These are phyloP conservation scores for Fusarium odoratissimum DNA, from an alignment of 2,329 filamentous ascomycete genomes.

Conservation along the genomic window DNA sequence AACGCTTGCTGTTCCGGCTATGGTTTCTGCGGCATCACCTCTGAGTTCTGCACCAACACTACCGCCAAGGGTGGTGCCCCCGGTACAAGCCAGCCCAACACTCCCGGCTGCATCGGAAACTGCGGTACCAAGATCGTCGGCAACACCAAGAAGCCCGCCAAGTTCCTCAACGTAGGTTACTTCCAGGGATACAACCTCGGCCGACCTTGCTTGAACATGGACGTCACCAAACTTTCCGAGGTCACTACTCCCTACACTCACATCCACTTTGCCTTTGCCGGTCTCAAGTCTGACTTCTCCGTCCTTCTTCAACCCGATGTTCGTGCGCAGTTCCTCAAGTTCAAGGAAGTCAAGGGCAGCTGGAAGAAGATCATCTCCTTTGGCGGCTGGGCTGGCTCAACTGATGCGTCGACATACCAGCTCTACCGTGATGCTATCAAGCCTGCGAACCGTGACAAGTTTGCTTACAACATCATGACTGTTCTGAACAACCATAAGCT, in stretches of 20 bases:
- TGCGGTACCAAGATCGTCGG: slow-evolving; percentile 49
- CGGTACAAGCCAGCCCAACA: slow-evolving; percentile 42
- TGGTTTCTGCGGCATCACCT: slow-evolving; percentile 59
- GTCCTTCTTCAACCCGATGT: slow-evolving; percentile 36
- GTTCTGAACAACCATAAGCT: slow-evolving; percentile 55
- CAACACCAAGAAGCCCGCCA: slow-evolving; percentile 42
- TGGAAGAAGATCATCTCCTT: slow-evolving; percentile 52
- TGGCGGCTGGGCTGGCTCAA: slow-evolving; percentile 51
- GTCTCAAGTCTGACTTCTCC: slow-evolving; percentile 33
- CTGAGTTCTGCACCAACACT: slow-evolving; percentile 55
- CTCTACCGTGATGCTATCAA: slow-evolving; percentile 47
- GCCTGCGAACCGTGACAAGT: slow-evolving; percentile 51
- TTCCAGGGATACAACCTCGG: slow-evolving; percentile 50
- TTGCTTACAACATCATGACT: slow-evolving; percentile 52
- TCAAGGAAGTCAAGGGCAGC: slow-evolving; percentile 44
- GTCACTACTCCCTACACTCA: slow-evolving; percentile 45
- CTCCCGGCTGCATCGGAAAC: slow-evolving; percentile 48
- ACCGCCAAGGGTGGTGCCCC: slow-evolving; percentile 44
- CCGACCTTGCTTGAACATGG: slow-evolving; percentile 48
- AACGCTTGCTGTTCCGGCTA: slow-evolving; percentile 56
- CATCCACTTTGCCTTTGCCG: slow-evolving; percentile 50
- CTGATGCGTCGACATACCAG: slow-evolving; percentile 40
- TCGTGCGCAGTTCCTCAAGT: slow-evolving; percentile 46
- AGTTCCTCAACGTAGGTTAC: slow-evolving; percentile 48
- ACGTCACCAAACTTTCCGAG: slow-evolving; percentile 40